Base-by-base conservation (phyloP, 2,329 filamentous ascomycete species). In the Aspergillus neoniger region DNA sequence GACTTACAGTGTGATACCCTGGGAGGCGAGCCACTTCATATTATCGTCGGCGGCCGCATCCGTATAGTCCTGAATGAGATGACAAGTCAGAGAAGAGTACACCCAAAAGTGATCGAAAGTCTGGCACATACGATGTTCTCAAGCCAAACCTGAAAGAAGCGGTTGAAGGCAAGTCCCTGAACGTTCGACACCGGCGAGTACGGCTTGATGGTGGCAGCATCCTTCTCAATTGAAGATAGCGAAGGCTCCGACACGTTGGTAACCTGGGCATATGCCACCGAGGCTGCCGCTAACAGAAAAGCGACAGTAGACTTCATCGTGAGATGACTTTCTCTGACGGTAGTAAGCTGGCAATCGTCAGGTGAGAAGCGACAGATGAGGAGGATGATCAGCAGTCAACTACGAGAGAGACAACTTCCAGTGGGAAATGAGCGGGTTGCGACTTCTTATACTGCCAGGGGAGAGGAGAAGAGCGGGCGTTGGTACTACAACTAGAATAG, bases 121-220 rank as follows among this genome's bases (percentile, higher is more conserved):
- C 15, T 14, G 15, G 10, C n/a, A 66, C 88, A 59, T 61, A 75
- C 83, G 44, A 88, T 90, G 72, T 93, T 93, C 78, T 93, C 91
- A 39, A 92, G 83, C 88, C 88, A 93, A 74, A 93, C 86, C 60
- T 87, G 84, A 57, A 86, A 86, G 63, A 91, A 85, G 21, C 89
- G 86, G 73, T 92, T 84, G 72, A 93, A 93, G 0, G 82, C 88
- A 72, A 88, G 86, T 66, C 91, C 91, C 70, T 85, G 82, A 52
- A 92, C 86, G 68, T 86, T 75, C 72, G 83, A 88, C 17, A 84
- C 86, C 1, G 88, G 87, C 65, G 85, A 87, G 63, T 78, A 78
- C 2, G 87, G 87, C 70, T 83, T 79, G 10, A 85, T 87, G 2
- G 85, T 88, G 12, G 86, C 86, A 14, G 68, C 69, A n/a, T 74